Percentiles rank a stretch among this genome's conserved stretches.
phyloP scores from a whole-genome alignment of 2,329 filamentous ascomycete species.

The Fusarium algeriense region DNA sequence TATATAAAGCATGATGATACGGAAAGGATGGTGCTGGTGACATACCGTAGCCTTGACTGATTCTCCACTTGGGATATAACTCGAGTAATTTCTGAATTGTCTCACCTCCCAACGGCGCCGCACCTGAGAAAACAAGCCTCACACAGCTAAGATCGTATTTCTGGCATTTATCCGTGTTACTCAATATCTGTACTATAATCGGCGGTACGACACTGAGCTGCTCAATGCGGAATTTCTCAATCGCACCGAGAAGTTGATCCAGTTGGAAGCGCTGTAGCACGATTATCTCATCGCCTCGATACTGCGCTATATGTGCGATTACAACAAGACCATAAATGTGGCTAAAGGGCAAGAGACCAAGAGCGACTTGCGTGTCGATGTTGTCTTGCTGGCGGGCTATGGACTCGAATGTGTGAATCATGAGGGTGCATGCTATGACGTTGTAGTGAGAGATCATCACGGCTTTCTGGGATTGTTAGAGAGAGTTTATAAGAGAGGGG shows the following conservation, averaged over 20 bases:
- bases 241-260: slow-evolving; percentile 62
- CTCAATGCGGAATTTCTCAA: slow-evolving; percentile 36
- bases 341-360: slow-evolving; percentile 81
- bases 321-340: slow-evolving; percentile 86
- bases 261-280: slow-evolving; percentile 83
- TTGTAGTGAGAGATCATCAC: slow-evolving; percentile 87
- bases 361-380: slow-evolving; percentile 58
- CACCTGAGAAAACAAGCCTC: slow-evolving; percentile 50
- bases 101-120: slow-evolving; percentile 79
- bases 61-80: slow-evolving; percentile 72
- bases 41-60: slow-evolving; percentile 79
- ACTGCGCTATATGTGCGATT: slow-evolving; percentile 74
- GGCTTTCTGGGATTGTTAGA: slow-evolving; percentile 70
- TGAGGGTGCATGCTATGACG: slow-evolving; percentile 80
- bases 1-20: rapidly evolving
- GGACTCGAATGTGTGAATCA: slow-evolving; percentile 63
- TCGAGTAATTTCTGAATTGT: slow-evolving; percentile 73
- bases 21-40: slow-evolving; percentile 20
- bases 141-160: slow-evolving; percentile 36
- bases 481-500: rapidly evolving
- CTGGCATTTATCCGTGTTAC: slow-evolving; percentile 8
- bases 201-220: slow-evolving; percentile 35
- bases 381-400: slow-evolving; percentile 51
- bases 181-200: slow-evolving; percentile 28
- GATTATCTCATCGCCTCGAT: slow-evolving; percentile 78